Evolutionary conservation across 75 land plant genomes (phyloP).

Genomic region (Adiantum capillusveneris): DNA sequence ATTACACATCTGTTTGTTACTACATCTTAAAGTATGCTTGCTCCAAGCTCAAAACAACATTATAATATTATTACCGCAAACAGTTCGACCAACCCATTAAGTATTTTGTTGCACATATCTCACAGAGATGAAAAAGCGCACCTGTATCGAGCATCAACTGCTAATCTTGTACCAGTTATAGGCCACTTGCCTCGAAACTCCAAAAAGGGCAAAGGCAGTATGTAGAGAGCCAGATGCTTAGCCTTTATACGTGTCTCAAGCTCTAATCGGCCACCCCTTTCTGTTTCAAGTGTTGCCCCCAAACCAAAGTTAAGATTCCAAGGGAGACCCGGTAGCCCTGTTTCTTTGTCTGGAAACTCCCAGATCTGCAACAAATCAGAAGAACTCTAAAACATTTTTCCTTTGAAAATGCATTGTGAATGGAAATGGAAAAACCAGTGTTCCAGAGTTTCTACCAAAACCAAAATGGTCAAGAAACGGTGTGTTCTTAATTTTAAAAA

Average conservation of each 20-base stretch:
- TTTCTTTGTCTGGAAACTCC: conserved; percentile 27
- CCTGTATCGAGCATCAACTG: conserved; percentile 29
- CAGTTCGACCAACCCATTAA: too few relatives aligned
- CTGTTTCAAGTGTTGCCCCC: conserved; percentile 30
- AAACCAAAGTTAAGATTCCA: conserved; percentile 33
- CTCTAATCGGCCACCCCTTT: conserved; percentile 18
- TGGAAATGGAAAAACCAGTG: too few relatives aligned
- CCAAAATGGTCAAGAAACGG: too few relatives aligned
- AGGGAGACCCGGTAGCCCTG: conserved; percentile 15
- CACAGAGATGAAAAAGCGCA: background rate
- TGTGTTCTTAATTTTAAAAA: too few relatives aligned
- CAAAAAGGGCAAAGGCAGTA: conserved; percentile 29
- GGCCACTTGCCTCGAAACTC: conserved; percentile 42
- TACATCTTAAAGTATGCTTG: too few relatives aligned
- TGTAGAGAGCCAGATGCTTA: conserved; percentile 27
- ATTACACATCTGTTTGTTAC: too few relatives aligned
- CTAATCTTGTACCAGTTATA: conserved; percentile 14
- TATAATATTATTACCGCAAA: too few relatives aligned
- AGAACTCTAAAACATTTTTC: too few relatives aligned
- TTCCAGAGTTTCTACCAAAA: too few relatives aligned
- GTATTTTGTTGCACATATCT: background rate
- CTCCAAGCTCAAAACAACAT: too few relatives aligned
- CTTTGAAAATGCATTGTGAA: too few relatives aligned
- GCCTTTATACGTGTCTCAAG: conserved; percentile 25
- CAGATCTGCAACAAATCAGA: conserved; percentile 28